Evolutionary conservation across 2,329 filamentous ascomycete genomes (phyloP), one percentile per base, ranked within the genome.

Genomic region (Alternaria ethzedia): DNA sequence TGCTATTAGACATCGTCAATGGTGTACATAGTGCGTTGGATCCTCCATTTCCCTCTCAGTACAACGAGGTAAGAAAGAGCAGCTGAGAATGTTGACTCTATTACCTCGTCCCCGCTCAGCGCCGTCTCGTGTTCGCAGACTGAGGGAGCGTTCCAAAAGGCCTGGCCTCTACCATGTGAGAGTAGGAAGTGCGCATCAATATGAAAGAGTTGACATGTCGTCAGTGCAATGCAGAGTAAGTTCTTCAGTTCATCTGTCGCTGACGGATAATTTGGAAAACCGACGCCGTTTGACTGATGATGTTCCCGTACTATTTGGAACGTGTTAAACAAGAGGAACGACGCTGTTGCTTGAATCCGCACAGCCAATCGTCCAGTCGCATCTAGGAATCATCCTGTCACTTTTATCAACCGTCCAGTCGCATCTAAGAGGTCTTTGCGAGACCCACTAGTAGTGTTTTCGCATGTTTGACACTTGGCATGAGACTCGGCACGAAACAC

Each of bases 401-500:
- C 36, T 41, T 41, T n/a, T 41, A 51, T 8, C 36, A 44, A n/a
- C 43, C 36, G 23, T 59, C 54, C 41, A 46, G 49, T 47, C 20
- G 12, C 17, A 12, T 46, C 28, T 28, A 17, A 28, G n/a, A 20
- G 45, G 44, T 17, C n/a, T 20, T 50, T 26, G 25, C 32, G 21
- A 46, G 32, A 25, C 36, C 26, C 36, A 28, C 41, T 46, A 17
- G 20, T 21, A 20, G 21, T 50, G 59, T 58, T 65, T 65, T 47
- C 45, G 28, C 26, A 51, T 57, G 59, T 62, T 62, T 62, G 54
- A 30, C 13, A 54, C 63, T 65, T 65, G 63, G 63, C 63, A 63
- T 65, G 55, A 63, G 52, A 65, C 63, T 60, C 45, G 55, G 50
- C 43, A 54, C 57, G 51, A 65, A 63, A 63, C 63, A 60, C 50